Evolutionary conservation across 495 filamentous ascomycete genomes (phyloP).

Genomic region (Lasiosphaeris hirsuta): DNA sequence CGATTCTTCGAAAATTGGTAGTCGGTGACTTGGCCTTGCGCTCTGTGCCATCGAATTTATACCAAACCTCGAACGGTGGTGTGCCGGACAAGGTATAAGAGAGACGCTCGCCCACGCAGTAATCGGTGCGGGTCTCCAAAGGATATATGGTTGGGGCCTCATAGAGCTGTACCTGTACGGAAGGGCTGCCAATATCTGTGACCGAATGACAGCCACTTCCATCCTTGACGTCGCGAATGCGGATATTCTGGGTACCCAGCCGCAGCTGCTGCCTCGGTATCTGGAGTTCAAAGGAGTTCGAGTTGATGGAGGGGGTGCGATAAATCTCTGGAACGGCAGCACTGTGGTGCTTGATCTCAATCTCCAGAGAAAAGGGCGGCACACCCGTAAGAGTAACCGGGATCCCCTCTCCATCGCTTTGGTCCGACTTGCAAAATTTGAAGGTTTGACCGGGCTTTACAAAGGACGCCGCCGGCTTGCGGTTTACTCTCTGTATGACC

Average conservation of each 20-base stretch:
- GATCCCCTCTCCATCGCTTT: constrained; percentile 76
- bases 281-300: constrained; percentile 68
- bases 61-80: constrained; percentile 88
- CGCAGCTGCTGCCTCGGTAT: constrained; percentile 80
- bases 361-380: constrained; percentile 85
- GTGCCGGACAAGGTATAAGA: constrained; percentile 85
- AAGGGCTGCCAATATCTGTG: constrained; percentile 57
- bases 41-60: constrained; percentile 73
- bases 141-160: constrained; percentile 85
- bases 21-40: constrained; percentile 73
- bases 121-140: constrained; percentile 80
- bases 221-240: constrained; percentile 84
- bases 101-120: constrained; percentile 92
- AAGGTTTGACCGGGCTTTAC: constrained; percentile 87
- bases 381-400: constrained; percentile 76
- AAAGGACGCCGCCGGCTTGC: constrained; percentile 76
- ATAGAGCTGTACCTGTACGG: constrained; percentile 82
- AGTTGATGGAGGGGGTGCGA: constrained; percentile 69
- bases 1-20: constrained; percentile 84
- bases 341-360: constrained; percentile 87
- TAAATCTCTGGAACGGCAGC: constrained; percentile 75
- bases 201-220: constrained; percentile 73
- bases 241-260: constrained; percentile 79
- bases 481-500: constrained; percentile 77
- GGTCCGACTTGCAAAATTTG: constrained; percentile 85